These are phyloP conservation scores for Saccharata proteae DNA, from an alignment of 2,329 filamentous ascomycete genomes.

Conservation along the genomic window DNA sequence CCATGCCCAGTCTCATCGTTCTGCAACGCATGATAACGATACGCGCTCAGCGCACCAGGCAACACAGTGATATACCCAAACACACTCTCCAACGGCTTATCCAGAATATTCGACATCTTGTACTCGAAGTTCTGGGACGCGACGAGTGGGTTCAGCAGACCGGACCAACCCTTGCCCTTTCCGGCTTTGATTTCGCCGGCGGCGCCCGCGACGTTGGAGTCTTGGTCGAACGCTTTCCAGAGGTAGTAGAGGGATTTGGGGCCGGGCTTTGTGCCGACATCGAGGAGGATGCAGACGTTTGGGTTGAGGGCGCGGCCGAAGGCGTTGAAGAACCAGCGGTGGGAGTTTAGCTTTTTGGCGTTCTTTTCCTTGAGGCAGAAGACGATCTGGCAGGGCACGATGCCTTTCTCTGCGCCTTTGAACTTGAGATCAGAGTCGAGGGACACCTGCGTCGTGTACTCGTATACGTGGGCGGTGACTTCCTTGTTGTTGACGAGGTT, in stretches of 20 bases:
- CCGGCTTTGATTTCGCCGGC: slow-evolving; percentile 97
- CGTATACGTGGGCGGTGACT: slow-evolving; percentile 93
- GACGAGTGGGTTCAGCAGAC: slow-evolving; percentile 84
- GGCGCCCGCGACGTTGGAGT: slow-evolving; percentile 92
- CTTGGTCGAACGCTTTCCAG: slow-evolving; percentile 97
- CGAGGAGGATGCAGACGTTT: slow-evolving; percentile 91
- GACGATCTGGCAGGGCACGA: slow-evolving; percentile 94
- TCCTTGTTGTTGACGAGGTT: slow-evolving; percentile 94
- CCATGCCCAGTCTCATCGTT: slow-evolving; percentile 95
- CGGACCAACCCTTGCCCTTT: slow-evolving; percentile 72
- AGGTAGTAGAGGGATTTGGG: slow-evolving; percentile 88
- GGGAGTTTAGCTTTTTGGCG: slow-evolving; percentile 93
- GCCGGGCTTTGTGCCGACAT: slow-evolving; percentile 88
- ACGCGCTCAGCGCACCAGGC: slow-evolving; percentile 87
- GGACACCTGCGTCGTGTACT: slow-evolving; percentile 97
- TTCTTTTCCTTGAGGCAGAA: slow-evolving; percentile 99
- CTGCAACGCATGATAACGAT: slow-evolving; percentile 88
- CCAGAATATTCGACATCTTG: slow-evolving; percentile 98
- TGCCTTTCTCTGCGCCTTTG: slow-evolving; percentile 97
- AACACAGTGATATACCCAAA: slow-evolving; percentile 98
- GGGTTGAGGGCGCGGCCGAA: slow-evolving; percentile 87
- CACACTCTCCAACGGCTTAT: slow-evolving; percentile 92
- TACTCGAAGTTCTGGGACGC: slow-evolving; percentile 99
- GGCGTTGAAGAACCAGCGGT: slow-evolving; percentile 98
- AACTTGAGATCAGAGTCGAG: slow-evolving; percentile 93